phyloP scores from a whole-genome alignment of 2,329 filamentous ascomycete genomes.

The Podosphaera xanthii region DNA sequence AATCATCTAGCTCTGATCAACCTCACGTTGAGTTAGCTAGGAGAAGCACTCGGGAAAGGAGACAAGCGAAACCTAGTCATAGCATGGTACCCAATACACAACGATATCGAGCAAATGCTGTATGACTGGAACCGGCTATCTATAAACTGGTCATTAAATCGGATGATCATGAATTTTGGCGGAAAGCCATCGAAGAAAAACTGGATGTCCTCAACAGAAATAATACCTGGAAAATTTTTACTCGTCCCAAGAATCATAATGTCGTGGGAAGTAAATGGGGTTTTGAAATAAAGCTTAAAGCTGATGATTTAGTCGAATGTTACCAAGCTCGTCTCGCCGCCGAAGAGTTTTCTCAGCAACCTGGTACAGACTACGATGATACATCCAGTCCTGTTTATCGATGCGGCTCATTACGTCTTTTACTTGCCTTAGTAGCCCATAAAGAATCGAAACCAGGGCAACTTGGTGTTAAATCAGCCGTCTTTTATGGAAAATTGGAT shows the following conservation, averaged over 20 bases:
- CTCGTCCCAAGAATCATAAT: not conserved
- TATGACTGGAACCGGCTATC: not conserved
- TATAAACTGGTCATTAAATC: not conserved
- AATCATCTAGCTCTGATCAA: not conserved
- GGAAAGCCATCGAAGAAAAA: not conserved
- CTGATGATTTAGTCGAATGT: not conserved
- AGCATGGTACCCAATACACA: not conserved
- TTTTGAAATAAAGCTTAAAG: not conserved
- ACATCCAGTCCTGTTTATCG: not conserved
- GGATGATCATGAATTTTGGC: not conserved
- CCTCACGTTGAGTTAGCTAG: not conserved
- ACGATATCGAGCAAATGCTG: not conserved
- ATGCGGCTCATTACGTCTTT: not conserved
- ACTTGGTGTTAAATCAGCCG: not conserved
- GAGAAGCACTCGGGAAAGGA: not conserved
- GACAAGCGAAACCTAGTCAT: not conserved
- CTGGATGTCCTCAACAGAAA: not conserved
- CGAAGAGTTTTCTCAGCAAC: not conserved
- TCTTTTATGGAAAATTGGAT: constrained; percentile 1
- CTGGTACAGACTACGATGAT: not conserved
- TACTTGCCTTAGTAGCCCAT: not conserved
- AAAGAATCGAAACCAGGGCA: not conserved
- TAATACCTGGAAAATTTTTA: not conserved
- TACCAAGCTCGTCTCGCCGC: not conserved
- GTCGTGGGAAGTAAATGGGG: not conserved